Percentiles rank a stretch among this genome's conserved stretches.
Conservation (phyloP, 352 stramenopile genomes). For the Globisporangium okanoganense region DNA sequence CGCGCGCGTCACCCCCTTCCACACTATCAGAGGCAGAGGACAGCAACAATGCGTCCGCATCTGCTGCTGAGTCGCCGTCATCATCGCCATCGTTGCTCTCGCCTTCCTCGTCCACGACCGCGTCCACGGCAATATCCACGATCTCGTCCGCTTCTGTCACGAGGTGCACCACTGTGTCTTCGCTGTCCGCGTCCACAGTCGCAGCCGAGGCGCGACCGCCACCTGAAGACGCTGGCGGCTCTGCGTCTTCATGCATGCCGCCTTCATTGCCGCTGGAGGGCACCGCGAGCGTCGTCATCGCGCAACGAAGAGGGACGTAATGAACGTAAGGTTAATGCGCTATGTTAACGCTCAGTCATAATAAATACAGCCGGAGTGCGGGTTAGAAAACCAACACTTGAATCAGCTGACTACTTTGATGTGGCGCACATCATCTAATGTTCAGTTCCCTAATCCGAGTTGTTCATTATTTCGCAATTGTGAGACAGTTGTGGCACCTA, state of each 20-base stretch:
- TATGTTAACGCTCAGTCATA: background rate
- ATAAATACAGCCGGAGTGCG: background rate
- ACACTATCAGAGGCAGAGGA: background rate
- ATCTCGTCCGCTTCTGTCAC: background rate
- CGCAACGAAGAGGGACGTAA: background rate
- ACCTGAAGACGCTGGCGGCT: background rate
- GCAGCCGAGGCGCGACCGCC: background rate
- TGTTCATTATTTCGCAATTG: too few species aligned
- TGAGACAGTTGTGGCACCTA: too few species aligned
- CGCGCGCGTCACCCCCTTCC: background rate
- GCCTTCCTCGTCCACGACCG: constrained; percentile 5
- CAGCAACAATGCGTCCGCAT: background rate
- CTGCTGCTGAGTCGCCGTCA: background rate
- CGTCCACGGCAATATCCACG: constrained; percentile 1
- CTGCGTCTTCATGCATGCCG: background rate
- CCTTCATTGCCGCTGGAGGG: background rate
- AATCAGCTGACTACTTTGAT: constrained; percentile 5
- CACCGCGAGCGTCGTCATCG: constrained; percentile 14
- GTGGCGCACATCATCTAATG: background rate
- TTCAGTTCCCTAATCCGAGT: too few species aligned
- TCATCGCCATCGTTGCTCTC: constrained; percentile 11
- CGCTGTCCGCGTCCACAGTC: background rate
- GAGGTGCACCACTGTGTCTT: background rate
- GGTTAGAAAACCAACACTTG: background rate
- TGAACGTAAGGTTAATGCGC: background rate